A percentile compares a stretch with the other conserved stretches of the same genome.
Conservation (phyloP, 2,329 filamentous ascomycete species). For the Graphilbum fragrans region DNA sequence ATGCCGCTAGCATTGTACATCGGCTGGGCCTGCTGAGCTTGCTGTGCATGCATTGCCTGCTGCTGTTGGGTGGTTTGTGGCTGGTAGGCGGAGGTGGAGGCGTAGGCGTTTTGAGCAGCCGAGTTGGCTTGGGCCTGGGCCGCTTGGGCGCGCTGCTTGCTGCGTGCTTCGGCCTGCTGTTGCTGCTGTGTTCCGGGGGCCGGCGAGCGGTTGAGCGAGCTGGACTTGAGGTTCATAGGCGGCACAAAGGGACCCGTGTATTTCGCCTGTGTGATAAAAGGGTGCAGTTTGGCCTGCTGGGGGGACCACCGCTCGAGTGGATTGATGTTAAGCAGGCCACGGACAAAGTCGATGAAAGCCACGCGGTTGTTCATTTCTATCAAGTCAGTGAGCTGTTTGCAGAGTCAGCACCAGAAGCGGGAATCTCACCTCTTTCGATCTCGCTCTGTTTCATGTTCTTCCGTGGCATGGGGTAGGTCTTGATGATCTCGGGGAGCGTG, state of each 20-base stretch:
- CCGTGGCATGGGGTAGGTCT: conserved; percentile 92
- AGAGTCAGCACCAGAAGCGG: neutral
- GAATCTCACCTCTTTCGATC: conserved; percentile 71
- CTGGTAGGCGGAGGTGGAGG: conserved; percentile 35
- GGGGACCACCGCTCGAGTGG: conserved; percentile 95
- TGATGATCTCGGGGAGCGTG: conserved; percentile 91
- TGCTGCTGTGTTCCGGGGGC: conserved; percentile 92
- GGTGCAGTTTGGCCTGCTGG: conserved; percentile 92
- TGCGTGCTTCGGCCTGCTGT: conserved; percentile 84
- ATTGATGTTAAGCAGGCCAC: conserved; percentile 86
- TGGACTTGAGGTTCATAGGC: conserved; percentile 90
- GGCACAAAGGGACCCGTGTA: conserved; percentile 93
- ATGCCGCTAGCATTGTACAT: conserved; percentile 60
- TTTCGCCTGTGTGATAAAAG: conserved; percentile 97
- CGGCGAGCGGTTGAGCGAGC: conserved; percentile 72
- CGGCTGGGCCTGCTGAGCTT: conserved; percentile 29
- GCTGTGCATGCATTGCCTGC: conserved; percentile 22
- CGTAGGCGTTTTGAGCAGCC: conserved; percentile 55
- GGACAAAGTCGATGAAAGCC: conserved; percentile 96
- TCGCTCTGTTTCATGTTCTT: conserved; percentile 99
- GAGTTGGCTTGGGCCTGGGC: conserved; percentile 60
- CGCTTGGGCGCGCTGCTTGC: conserved; percentile 76
- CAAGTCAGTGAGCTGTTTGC: too few relatives aligned
- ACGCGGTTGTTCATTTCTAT: conserved; percentile 99
- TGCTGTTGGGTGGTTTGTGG: conserved; percentile 17